A percentile compares a stretch with the other conserved stretches of the same genome.
Evolutionary conservation across 345 rosid genomes (phyloP).

Genomic region (Brassica cretica): DNA sequence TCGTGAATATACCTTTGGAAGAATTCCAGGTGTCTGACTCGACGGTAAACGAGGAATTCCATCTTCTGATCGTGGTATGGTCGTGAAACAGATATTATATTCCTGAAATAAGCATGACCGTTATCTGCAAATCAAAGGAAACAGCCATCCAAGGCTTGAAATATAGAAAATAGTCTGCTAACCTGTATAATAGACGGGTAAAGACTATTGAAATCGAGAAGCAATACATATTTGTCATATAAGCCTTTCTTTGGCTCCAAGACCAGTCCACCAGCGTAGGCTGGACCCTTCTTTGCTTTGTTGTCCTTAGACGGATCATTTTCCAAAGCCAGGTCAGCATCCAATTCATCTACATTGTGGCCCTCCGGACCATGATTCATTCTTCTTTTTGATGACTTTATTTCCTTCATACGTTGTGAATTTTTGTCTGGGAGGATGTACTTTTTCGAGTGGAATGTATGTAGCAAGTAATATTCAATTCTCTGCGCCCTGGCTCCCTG

Average conservation of each 20-base stretch:
- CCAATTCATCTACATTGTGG: constrained; percentile 49
- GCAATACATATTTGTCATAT: constrained; percentile 90
- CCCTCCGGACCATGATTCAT: constrained; percentile 50
- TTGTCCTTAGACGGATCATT: constrained; percentile 48
- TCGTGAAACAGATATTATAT: constrained; percentile 96
- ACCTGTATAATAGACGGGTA: constrained; percentile 99
- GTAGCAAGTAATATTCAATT: constrained; percentile 88
- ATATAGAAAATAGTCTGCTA: constrained; percentile 27
- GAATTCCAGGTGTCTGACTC: constrained; percentile 70
- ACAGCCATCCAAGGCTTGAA: constrained; percentile 23
- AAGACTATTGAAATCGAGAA: constrained; percentile 96
- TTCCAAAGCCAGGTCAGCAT: constrained; percentile 47
- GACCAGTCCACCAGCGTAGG: constrained; percentile 94
- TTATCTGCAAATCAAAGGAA: constrained; percentile 22
- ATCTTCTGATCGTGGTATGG: constrained; percentile 79
- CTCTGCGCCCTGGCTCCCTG: constrained; percentile 99
- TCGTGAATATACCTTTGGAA: constrained; percentile 74
- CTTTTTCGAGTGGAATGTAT: constrained; percentile 88
- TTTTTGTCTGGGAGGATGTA: constrained; percentile 91
- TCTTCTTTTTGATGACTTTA: constrained; percentile 59
- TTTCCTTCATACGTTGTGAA: constrained; percentile 56
- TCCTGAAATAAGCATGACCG: constrained; percentile 56
- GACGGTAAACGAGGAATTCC: constrained; percentile 75
- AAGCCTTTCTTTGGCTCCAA: constrained; percentile 96
- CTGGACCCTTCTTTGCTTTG: constrained; percentile 84